Base-by-base conservation (phyloP, 2,329 filamentous ascomycete species). In the Penicillium sp. region DNA sequence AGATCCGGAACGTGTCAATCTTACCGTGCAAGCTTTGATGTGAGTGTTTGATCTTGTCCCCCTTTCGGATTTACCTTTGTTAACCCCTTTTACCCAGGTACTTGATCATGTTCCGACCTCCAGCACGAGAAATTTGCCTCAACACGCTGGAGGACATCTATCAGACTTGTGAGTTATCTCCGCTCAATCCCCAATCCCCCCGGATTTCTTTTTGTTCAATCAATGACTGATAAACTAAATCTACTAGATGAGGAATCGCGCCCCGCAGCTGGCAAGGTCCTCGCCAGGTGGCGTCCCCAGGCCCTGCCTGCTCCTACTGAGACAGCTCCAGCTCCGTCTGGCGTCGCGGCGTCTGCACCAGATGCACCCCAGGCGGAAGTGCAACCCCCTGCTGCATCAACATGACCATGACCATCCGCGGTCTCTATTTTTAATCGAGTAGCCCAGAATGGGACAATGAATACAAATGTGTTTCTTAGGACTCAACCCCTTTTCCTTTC, bases 1-100 rank as follows among this genome's bases (percentile, higher is more conserved):
- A 66, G 87, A 89, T 72, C 87, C 87, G 0, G 87, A 89, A 68
- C 79, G 87, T 52, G 84, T 89, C 52, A 81, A 80, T 51, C 78
- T 89, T 45, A 85, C 84, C 28, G 81, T 84, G 22, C 84, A 84
- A 66, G 80, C 85, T 13, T 75, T 89, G 62, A 80, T 87, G 77
- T 86, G 77, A 64, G 78, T 79, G 46, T 19, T 30, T 22, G n/a
- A 25, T 11, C 4, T 45, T 58, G 11, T 28, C 7, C 16, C 22
- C 22, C 14, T 14, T 2, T 11, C 22, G 13, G 25, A n/a, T 33
- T 4, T 26, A 14, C 13, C 19, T 37, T 14, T 48, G 14, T 30
- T 54, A 45, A 54, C n/a, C 10, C 26, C 3, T 2, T 16, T 35
- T 6, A 16, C 51, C 16, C 56, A 82, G 80, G 63, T 86, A 87